Evolutionary conservation across 1,284 basidiomycete species (phyloP).

Genomic region (Tremellales sp.): DNA sequence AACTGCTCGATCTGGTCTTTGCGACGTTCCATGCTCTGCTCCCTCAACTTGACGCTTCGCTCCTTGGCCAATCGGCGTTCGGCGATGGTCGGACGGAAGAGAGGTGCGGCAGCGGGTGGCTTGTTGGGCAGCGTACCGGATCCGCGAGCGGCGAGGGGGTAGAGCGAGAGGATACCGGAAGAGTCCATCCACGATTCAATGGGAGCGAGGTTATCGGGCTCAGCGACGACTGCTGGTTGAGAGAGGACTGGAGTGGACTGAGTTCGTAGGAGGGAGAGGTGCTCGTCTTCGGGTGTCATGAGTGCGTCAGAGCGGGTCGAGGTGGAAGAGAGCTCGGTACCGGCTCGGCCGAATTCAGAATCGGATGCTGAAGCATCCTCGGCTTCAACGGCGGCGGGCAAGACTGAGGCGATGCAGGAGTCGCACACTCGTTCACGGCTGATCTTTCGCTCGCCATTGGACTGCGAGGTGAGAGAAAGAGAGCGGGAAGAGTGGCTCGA

Average conservation of each 20-base stretch:
- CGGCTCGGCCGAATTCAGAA: not conserved
- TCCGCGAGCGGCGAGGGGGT: conserved; percentile 38
- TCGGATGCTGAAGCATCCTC: not conserved
- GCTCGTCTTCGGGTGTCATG: conserved; percentile 17
- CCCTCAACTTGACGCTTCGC: not conserved
- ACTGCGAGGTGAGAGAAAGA: conserved; percentile 13
- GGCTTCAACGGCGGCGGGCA: not conserved
- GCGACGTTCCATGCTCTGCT: not conserved
- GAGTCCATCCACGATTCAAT: conserved; percentile 43
- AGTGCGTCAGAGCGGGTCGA: conserved; percentile 14
- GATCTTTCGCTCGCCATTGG: conserved; percentile 14
- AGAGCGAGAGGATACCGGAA: conserved; percentile 41
- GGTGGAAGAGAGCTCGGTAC: conserved; percentile 3
- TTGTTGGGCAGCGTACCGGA: conserved; percentile 10
- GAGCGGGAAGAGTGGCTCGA: conserved; percentile 27
- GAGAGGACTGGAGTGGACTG: conserved; percentile 3
- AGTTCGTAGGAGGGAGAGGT: conserved; percentile 1
- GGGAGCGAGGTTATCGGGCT: conserved; percentile 26
- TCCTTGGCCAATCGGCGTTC: conserved; percentile 12
- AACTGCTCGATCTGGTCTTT: not conserved
- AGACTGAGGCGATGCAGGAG: conserved; percentile 14
- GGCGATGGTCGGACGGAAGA: conserved; percentile 13
- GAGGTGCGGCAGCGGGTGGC: conserved; percentile 2
- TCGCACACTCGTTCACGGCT: conserved; percentile 37
- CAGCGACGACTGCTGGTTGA: not conserved